Conservation (phyloP, 495 filamentous ascomycete genomes). For the Daldinia decipiens region DNA sequence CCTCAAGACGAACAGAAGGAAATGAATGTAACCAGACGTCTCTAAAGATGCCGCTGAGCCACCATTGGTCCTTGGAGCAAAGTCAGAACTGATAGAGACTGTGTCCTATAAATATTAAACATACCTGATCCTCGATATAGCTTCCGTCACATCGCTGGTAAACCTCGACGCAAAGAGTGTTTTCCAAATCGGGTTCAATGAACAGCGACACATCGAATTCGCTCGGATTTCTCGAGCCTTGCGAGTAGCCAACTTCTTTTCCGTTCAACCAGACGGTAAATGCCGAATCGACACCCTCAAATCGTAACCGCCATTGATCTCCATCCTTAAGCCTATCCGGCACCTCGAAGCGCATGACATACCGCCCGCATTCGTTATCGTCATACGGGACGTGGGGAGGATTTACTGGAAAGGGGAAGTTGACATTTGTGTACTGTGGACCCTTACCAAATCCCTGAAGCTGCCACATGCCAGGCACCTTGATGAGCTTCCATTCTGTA, state of each 20-base stretch:
- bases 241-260: conserved; percentile 71
- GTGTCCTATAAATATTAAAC: not conserved
- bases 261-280: conserved; percentile 76
- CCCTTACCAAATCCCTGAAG: conserved; percentile 70
- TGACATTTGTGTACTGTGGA: conserved; percentile 73
- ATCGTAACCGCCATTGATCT: conserved; percentile 64
- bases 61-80: conserved; percentile 59
- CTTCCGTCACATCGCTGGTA: conserved; percentile 74
- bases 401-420: conserved; percentile 70
- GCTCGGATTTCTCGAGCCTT: conserved; percentile 72
- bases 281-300: conserved; percentile 76
- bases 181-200: conserved; percentile 56
- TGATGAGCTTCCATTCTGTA: conserved; percentile 64
- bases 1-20: conserved; percentile 65
- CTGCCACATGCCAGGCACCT: conserved; percentile 78
- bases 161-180: conserved; percentile 69
- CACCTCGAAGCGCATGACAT: conserved; percentile 63
- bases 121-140: conserved; percentile 73
- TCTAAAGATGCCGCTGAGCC: conserved; percentile 74
- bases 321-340: conserved; percentile 50
- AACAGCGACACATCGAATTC: conserved; percentile 71
- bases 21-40: conserved; percentile 74
- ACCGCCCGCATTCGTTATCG: conserved; percentile 73
- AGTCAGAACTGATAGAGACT: not conserved
- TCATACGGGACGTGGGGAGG: conserved; percentile 70